Evolutionary conservation across 1,139 yeast species (phyloP), one percentile per base, ranked within the genome.

Genomic region (Hemisphaericaspora subhashii): DNA sequence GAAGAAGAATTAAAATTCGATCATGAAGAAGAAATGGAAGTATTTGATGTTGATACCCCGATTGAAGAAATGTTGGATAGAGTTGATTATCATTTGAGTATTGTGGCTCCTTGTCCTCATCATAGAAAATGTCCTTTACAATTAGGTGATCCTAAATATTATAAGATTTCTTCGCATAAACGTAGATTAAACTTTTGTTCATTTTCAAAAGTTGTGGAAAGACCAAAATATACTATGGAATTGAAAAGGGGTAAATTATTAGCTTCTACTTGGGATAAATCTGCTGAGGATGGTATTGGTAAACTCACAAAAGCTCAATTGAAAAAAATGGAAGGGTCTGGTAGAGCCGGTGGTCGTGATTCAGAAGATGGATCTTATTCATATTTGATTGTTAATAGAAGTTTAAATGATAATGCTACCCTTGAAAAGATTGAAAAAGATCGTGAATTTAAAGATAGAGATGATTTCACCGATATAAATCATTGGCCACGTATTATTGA

Each of bases 101-200:
- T 90, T 9, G 54, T 92, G 22, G 96, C 96, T 0, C 98, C 98
- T 3, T 92, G 98, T 56, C 65, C 95, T 0, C 98, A 92, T 58
- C 97, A 89, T 53, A 78, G 83, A 21, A 77, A 71, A 50, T 90
- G 98, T 54, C 98, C 98, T 0, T 65, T 92, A 39, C 97, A 89
- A 57, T 72, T 81, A 23, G 82, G 83, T 11, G 85, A 83, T 43
- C 88, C 90, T 5, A 79, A 79, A 31, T 81, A 73, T 48, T 84
- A 83, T 52, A 71, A 72, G 37, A 74, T 75, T 31, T 78, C 82
- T n/a, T 72, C 77, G 36, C 74, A 77, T 43, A 88, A 80, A 41
- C 81, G 72, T 47, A 68, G 79, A 41, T 64, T 85, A 37, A 72
- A 71, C 37, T 88, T 90, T 72, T 89, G 98, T 55, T 79, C 86